These are phyloP conservation scores for Pleurotus cornucopiae DNA, from an alignment of 768 basidiomycete species.

Conservation along the genomic window DNA sequence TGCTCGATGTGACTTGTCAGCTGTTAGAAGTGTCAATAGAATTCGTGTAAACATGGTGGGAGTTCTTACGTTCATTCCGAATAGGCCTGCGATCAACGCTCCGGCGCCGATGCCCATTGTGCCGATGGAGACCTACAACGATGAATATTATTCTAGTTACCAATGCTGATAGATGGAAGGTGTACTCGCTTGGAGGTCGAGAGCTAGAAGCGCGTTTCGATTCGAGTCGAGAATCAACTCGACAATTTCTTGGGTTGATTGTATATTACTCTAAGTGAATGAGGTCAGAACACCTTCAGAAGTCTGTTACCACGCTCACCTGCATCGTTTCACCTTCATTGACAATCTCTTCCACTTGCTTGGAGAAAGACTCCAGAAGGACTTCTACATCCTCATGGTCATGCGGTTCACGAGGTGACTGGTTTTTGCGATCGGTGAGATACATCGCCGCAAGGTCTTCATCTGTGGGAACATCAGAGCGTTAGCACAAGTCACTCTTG, in stretches of 20 bases:
- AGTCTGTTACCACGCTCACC: constrained; percentile 35
- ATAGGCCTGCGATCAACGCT: constrained; percentile 84
- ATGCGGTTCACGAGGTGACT: constrained; percentile 49
- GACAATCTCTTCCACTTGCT: constrained; percentile 96
- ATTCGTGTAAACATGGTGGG: constrained; percentile 10
- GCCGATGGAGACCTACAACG: constrained; percentile 75
- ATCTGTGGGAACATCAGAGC: constrained; percentile 40
- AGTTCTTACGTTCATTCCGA: constrained; percentile 90
- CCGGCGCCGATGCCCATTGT: constrained; percentile 92
- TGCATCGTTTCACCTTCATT: constrained; percentile 88
- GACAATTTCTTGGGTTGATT: constrained; percentile 97
- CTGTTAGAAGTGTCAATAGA: constrained; percentile 29
- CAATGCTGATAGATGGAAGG: background rate
- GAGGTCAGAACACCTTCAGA: background rate
- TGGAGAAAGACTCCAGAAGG: constrained; percentile 89
- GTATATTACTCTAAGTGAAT: constrained; percentile 73
- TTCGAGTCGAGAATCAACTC: constrained; percentile 96
- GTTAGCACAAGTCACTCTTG: background rate
- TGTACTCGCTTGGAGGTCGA: constrained; percentile 75
- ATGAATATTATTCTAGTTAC: too few relatives aligned
- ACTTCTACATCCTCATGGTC: constrained; percentile 95
- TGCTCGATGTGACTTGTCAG: constrained; percentile 72
- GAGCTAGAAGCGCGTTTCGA: constrained; percentile 84
- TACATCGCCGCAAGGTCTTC: constrained; percentile 97
- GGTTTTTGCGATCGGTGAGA: constrained; percentile 78